Conservation (phyloP, 176 grass and related monocot genomes). For the Dendrocalamus sinicus region DNA sequence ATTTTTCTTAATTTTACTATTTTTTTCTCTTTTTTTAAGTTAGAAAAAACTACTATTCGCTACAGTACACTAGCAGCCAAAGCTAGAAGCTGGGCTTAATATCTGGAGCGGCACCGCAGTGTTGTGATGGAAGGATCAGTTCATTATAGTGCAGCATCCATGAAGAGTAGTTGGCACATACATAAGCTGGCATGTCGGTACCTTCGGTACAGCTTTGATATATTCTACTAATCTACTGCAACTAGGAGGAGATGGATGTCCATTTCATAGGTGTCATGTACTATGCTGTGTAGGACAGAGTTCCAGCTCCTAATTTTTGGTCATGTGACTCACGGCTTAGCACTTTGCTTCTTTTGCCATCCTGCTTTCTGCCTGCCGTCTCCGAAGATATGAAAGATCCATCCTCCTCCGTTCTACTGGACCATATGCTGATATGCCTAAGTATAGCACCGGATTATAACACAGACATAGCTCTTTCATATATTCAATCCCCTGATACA, state of each 20-base stretch:
- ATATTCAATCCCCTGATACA: background rate
- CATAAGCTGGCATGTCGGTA: slow-evolving; percentile 38
- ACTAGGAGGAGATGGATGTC: slow-evolving; percentile 18
- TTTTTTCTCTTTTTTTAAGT: too few species aligned
- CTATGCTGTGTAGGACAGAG: slow-evolving; percentile 10
- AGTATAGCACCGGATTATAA: background rate
- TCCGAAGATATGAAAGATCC: slow-evolving; percentile 3
- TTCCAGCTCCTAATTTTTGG: slow-evolving; percentile 30
- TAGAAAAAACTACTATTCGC: too few species aligned
- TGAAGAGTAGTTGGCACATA: slow-evolving; percentile 26
- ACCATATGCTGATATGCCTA: background rate
- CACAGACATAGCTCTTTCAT: background rate
- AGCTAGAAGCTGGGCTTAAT: too few species aligned
- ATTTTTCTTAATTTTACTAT: too few species aligned
- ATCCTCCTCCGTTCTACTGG: background rate
- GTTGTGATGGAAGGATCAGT: slow-evolving; percentile 19
- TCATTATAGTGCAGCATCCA: slow-evolving; percentile 11
- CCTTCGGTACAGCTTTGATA: slow-evolving; percentile 30
- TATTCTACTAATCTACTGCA: slow-evolving; percentile 30
- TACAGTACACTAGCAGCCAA: too few species aligned
- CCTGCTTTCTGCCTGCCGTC: slow-evolving; percentile 28
- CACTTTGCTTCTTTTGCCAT: slow-evolving; percentile 22
- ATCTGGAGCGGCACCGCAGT: background rate
- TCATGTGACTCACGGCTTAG: slow-evolving; percentile 43
- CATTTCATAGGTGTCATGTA: slow-evolving; percentile 31